Conservation (phyloP, 495 filamentous ascomycete species). For the Viridothelium virens region DNA sequence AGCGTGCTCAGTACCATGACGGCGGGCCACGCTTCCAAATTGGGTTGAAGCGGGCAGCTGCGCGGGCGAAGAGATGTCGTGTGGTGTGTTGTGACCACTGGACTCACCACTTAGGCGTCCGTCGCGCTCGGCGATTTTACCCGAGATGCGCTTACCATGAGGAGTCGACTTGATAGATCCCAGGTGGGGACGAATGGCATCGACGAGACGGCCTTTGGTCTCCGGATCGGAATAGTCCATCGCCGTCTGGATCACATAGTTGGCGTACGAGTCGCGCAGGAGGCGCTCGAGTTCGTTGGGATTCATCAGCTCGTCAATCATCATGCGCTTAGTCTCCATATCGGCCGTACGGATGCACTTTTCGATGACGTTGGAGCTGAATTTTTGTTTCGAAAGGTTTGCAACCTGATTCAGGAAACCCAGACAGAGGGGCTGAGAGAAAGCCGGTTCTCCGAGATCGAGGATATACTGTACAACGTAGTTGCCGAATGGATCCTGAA, state of each 20-base stretch:
- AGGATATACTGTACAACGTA: slow-evolving; percentile 98
- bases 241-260: slow-evolving; percentile 97
- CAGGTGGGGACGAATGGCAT: slow-evolving; percentile 74
- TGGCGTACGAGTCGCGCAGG: slow-evolving; percentile 83
- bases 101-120: slow-evolving; percentile 15
- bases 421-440: slow-evolving; percentile 75
- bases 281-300: slow-evolving; percentile 74
- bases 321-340: slow-evolving; percentile 57
- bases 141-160: slow-evolving; percentile 83
- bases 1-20: neutral
- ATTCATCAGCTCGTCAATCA: slow-evolving; percentile 74
- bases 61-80: slow-evolving; percentile 3
- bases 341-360: slow-evolving; percentile 85
- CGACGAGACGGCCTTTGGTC: slow-evolving; percentile 64
- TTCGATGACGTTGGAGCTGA: slow-evolving; percentile 98
- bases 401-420: slow-evolving; percentile 68
- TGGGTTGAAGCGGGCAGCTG: neutral
- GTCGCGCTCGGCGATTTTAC: slow-evolving; percentile 58
- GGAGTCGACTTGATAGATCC: slow-evolving; percentile 77
- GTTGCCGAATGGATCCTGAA: slow-evolving; percentile 96
- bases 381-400: slow-evolving; percentile 87
- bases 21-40: neutral
- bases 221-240: slow-evolving; percentile 71
- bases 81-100: slow-evolving; percentile 12
- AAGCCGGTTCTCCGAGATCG: slow-evolving; percentile 72